phyloP scores from a whole-genome alignment of 768 basidiomycete genomes.

The Gautieria morchelliformis region DNA sequence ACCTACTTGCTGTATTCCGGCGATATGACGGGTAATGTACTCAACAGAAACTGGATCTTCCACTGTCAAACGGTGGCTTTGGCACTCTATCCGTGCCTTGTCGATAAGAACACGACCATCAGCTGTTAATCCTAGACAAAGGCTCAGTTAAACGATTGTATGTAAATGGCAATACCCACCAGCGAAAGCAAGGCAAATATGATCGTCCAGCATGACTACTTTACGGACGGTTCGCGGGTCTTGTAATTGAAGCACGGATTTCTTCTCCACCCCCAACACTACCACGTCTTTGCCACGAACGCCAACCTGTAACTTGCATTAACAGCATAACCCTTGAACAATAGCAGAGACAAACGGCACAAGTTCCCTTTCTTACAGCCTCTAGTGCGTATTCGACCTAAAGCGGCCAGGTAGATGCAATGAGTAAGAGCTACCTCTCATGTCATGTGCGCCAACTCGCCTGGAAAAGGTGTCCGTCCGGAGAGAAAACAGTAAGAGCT shows the following conservation, averaged over 20 bases:
- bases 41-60: slow-evolving; percentile 98
- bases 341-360: slow-evolving; percentile 57
- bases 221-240: slow-evolving; percentile 97
- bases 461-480: slow-evolving; percentile 98
- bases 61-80: slow-evolving; percentile 91
- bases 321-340: neutral
- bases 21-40: slow-evolving; percentile 96
- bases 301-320: slow-evolving; percentile 57
- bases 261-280: slow-evolving; percentile 98
- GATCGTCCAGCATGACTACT: slow-evolving; percentile 97
- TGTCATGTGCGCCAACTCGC: slow-evolving; percentile 30
- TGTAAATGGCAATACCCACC: slow-evolving; percentile 41
- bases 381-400: slow-evolving; percentile 99
- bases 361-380: slow-evolving; percentile 94
- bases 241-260: slow-evolving; percentile 92
- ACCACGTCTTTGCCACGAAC: slow-evolving; percentile 92
- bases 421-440: slow-evolving; percentile 8
- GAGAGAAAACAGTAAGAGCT: slow-evolving; percentile 98
- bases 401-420: slow-evolving; percentile 12
- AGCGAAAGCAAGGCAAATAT: slow-evolving; percentile 94
- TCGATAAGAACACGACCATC: slow-evolving; percentile 97
- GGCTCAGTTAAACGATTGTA: slow-evolving; percentile 1
- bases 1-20: slow-evolving; percentile 93
- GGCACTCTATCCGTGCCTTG: slow-evolving; percentile 96
- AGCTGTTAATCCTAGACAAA: slow-evolving; percentile 74